Evolutionary conservation across 2,329 filamentous ascomycete genomes (phyloP).

Genomic region (Sclerotinia borealis): DNA sequence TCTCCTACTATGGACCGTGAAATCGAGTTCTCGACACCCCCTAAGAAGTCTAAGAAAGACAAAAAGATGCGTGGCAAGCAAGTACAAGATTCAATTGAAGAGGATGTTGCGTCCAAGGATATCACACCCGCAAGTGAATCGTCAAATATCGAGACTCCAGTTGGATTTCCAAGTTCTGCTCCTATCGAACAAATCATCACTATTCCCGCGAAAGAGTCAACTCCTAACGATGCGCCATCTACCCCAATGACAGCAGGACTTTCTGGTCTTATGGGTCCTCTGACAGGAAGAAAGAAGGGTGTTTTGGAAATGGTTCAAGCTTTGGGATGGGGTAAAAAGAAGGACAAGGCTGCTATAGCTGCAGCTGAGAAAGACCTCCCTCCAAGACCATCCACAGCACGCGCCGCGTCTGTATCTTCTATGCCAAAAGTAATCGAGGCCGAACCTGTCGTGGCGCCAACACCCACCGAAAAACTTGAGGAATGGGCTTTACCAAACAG

Average conservation of each 20-base stretch:
- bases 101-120: neutral
- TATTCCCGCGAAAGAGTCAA: neutral
- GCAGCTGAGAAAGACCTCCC: neutral
- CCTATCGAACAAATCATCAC: slow-evolving; percentile 7
- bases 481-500: slow-evolving; percentile 25
- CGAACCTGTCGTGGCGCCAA: neutral
- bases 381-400: slow-evolving; percentile 9
- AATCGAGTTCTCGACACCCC: neutral
- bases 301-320: slow-evolving; percentile 12
- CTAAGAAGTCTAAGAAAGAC: slow-evolving; percentile 26
- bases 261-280: neutral
- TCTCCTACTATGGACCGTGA: neutral
- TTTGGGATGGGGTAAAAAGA: slow-evolving; percentile 11
- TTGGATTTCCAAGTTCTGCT: neutral
- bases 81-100: slow-evolving; percentile 6
- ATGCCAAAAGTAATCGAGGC: neutral
- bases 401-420: neutral
- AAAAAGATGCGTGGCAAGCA: slow-evolving; percentile 12
- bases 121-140: neutral
- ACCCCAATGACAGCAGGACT: slow-evolving; percentile 8
- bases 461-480: neutral
- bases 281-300: slow-evolving; percentile 9
- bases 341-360: neutral
- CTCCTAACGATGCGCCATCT: neutral
- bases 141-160: neutral